Percentiles rank a stretch among this genome's conserved stretches.
Conservation (phyloP, 2,329 filamentous ascomycete species). For the Venturia asperata region DNA sequence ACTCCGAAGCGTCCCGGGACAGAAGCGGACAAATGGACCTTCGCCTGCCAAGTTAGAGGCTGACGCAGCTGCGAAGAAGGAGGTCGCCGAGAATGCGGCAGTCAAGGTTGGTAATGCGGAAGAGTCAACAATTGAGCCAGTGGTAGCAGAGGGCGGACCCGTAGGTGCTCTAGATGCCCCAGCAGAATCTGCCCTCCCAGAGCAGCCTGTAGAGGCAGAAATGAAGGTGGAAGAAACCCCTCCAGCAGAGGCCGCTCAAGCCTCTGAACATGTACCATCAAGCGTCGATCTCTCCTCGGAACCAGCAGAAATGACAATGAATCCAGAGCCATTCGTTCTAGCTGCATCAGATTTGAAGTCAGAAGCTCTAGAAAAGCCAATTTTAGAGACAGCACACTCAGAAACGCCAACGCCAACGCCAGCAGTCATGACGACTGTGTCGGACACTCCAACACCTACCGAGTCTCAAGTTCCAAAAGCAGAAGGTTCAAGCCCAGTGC, state of each 20-base stretch:
- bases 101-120: conserved; percentile 20
- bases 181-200: background rate
- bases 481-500: background rate
- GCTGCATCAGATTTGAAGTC: background rate
- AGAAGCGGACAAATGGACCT: conserved; percentile 68
- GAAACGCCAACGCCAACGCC: background rate
- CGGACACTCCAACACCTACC: background rate
- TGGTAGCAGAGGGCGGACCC: background rate
- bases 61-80: conserved; percentile 27
- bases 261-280: background rate
- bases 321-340: background rate
- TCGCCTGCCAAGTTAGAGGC: conserved; percentile 44
- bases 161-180: background rate
- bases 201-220: background rate
- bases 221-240: background rate
- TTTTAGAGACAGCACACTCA: background rate
- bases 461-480: background rate
- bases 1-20: conserved; percentile 67
- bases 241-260: background rate
- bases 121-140: conserved; percentile 5
- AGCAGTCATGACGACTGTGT: background rate
- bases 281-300: background rate
- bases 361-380: background rate
- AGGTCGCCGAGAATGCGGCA: conserved; percentile 23
- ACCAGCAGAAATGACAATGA: too few relatives aligned